Evolutionary conservation across 192 early-diverging fungal genomes (phyloP).

Genomic region (Coemansia sp.): DNA sequence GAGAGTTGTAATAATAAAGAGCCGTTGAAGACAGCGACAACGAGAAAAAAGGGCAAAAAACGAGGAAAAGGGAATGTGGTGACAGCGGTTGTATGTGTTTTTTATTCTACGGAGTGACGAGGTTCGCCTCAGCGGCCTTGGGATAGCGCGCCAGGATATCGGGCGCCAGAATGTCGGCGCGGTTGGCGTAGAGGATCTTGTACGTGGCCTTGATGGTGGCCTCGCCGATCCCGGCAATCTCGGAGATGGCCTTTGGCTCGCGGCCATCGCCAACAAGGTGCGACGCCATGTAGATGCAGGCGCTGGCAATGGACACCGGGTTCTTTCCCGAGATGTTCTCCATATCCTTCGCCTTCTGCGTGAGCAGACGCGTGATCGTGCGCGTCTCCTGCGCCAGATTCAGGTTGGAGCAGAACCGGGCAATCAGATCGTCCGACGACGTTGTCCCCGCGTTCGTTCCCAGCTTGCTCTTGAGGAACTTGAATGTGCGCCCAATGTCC

Average conservation of each 20-base stretch:
- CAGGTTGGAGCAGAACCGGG: slow-evolving; percentile 83
- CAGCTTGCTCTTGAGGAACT: slow-evolving; percentile 55
- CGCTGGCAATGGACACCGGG: slow-evolving; percentile 91
- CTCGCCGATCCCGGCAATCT: slow-evolving; percentile 88
- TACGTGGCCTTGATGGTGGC: slow-evolving; percentile 89
- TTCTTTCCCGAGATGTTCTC: slow-evolving; percentile 91
- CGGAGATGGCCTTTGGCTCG: slow-evolving; percentile 76
- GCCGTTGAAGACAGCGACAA: no score
- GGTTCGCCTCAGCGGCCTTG: slow-evolving; percentile 26
- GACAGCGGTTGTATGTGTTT: no score
- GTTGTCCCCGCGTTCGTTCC: slow-evolving; percentile 63
- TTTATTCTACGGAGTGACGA: slow-evolving; percentile 14
- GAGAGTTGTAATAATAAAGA: no score
- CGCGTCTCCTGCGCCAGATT: slow-evolving; percentile 68
- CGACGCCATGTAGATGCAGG: slow-evolving; percentile 85
- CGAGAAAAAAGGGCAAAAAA: no score
- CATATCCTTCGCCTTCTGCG: slow-evolving; percentile 74
- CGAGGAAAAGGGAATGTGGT: background rate
- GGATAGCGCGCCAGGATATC: slow-evolving; percentile 32
- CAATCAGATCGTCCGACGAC: slow-evolving; percentile 73
- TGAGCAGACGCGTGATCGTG: slow-evolving; percentile 69
- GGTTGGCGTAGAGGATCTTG: slow-evolving; percentile 65
- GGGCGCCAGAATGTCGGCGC: slow-evolving; percentile 56
- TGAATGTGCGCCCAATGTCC: slow-evolving; percentile 83
- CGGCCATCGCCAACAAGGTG: slow-evolving; percentile 68